These are phyloP conservation scores for Begonia peltatifolia DNA, from an alignment of 306 rosid species.

Conservation along the genomic window DNA sequence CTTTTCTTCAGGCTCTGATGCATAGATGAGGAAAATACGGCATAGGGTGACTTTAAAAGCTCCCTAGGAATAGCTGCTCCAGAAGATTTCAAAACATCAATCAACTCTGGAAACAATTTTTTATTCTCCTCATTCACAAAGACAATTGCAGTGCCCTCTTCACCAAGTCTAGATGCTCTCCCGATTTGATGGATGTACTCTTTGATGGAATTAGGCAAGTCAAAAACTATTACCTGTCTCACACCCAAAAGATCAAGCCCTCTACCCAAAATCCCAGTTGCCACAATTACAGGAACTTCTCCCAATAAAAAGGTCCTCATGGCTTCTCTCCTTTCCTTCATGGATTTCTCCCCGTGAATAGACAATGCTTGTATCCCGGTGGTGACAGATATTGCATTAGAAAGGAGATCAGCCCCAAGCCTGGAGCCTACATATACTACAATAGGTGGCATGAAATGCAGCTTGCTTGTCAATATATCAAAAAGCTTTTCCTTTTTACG, in stretches of 20 bases:
- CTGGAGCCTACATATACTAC: conserved; percentile 58
- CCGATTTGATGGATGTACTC: conserved; percentile 86
- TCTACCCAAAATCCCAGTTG: conserved; percentile 79
- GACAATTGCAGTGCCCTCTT: conserved; percentile 60
- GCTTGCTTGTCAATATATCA: conserved; percentile 49
- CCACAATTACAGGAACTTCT: conserved; percentile 64
- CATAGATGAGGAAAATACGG: conserved; percentile 15
- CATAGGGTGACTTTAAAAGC: conserved; percentile 36
- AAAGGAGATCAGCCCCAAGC: conserved; percentile 76
- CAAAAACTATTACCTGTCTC: conserved; percentile 67
- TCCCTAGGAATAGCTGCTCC: conserved; percentile 67
- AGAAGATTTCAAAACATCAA: conserved; percentile 39
- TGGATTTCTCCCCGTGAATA: conserved; percentile 76
- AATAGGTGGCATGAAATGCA: conserved; percentile 70
- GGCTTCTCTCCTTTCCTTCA: conserved; percentile 73
- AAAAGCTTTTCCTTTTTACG: conserved; percentile 74
- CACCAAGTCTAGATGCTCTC: conserved; percentile 82
- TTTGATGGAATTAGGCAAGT: conserved; percentile 69
- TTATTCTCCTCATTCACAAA: conserved; percentile 60
- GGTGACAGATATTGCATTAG: conserved; percentile 53
- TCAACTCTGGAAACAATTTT: conserved; percentile 43
- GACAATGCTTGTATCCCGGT: conserved; percentile 54
- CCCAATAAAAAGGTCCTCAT: conserved; percentile 55
- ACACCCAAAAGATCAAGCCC: conserved; percentile 69
- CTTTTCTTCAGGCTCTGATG: conserved; percentile 30